Evolutionary conservation across 1,139 yeast species (phyloP).

Genomic region (Yamadazyma songkhlaensis): DNA sequence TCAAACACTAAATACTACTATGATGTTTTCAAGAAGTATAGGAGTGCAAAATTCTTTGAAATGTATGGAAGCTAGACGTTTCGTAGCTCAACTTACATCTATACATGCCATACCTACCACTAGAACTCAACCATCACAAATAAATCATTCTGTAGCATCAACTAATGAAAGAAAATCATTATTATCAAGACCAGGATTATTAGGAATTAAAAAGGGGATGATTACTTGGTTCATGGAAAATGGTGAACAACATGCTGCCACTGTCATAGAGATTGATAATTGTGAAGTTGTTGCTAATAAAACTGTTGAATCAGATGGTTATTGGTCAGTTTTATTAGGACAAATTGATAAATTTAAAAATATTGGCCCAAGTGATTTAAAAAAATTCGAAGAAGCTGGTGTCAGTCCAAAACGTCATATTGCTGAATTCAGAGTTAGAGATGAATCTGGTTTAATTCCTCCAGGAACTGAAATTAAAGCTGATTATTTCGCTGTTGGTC

Average conservation of each 20-base stretch:
- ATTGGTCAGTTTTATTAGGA: conserved; percentile 87
- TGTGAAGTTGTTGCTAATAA: conserved; percentile 81
- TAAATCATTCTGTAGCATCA: conserved; percentile 55
- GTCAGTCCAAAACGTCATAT: conserved; percentile 81
- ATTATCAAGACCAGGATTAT: conserved; percentile 75
- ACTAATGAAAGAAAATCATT: conserved; percentile 65
- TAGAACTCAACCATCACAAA: conserved; percentile 38
- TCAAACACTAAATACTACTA: conserved; percentile 6
- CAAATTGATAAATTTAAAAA: conserved; percentile 70
- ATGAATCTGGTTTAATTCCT: conserved; percentile 63
- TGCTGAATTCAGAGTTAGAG: conserved; percentile 76
- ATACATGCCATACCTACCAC: conserved; percentile 52
- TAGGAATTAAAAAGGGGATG: conserved; percentile 89
- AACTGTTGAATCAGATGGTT: conserved; percentile 69
- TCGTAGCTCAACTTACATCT: conserved; percentile 51
- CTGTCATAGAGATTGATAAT: conserved; percentile 83
- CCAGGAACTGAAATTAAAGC: conserved; percentile 80
- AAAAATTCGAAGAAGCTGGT: conserved; percentile 76
- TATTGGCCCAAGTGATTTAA: conserved; percentile 62
- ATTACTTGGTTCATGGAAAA: conserved; percentile 70
- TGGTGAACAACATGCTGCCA: conserved; percentile 74
- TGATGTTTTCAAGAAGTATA: conserved; percentile 4
- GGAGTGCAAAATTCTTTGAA: conserved; percentile 1
- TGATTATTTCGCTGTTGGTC: conserved; percentile 81
- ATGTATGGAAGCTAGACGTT: conserved; percentile 18